These are phyloP conservation scores for Alternaria gaisen DNA, from an alignment of 2,329 filamentous ascomycete genomes.

Conservation along the genomic window DNA sequence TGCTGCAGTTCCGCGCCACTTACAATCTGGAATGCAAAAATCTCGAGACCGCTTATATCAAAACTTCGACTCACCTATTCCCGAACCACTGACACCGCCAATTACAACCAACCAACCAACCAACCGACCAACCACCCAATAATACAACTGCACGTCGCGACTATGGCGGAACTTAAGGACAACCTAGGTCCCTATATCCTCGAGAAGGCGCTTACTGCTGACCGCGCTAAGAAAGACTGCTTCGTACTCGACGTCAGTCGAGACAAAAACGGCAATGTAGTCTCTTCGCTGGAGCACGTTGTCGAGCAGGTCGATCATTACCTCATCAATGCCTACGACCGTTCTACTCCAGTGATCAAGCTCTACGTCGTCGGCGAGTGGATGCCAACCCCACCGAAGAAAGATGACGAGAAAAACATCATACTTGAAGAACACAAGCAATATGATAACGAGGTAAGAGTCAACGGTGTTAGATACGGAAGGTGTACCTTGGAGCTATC, in stretches of 20 bases:
- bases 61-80: neutral
- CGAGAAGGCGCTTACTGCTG: slow-evolving; percentile 15
- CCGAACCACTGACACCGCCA: neutral
- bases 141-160: neutral
- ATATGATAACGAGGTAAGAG: neutral
- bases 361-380: slow-evolving; percentile 41
- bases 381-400: slow-evolving; percentile 9
- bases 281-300: slow-evolving; percentile 24
- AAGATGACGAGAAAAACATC: neutral
- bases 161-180: slow-evolving; percentile 26
- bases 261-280: slow-evolving; percentile 13
- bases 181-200: slow-evolving; percentile 26
- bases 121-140: neutral
- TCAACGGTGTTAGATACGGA: neutral
- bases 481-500: neutral
- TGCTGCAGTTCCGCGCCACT: neutral
- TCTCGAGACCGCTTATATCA: neutral
- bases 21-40: neutral
- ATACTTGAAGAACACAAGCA: neutral
- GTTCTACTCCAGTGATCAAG: slow-evolving; percentile 22
- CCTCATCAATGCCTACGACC: slow-evolving; percentile 10
- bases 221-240: slow-evolving; percentile 18
- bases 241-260: slow-evolving; percentile 31
- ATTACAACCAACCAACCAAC: slow-evolving; percentile 1
- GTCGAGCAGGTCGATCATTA: slow-evolving; percentile 13